Evolutionary conservation across 306 rosid species (phyloP).

Genomic region (Dicorynia guianensis): DNA sequence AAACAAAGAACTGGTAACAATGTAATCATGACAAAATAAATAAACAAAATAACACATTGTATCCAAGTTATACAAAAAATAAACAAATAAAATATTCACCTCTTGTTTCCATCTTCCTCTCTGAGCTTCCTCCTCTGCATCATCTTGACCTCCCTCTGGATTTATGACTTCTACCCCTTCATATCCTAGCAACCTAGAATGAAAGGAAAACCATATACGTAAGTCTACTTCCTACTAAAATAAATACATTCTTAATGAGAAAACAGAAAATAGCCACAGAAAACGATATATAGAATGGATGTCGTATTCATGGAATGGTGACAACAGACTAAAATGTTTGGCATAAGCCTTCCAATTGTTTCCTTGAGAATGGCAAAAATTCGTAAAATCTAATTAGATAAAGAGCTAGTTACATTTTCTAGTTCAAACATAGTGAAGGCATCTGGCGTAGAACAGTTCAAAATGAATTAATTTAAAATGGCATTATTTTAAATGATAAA

Average conservation of each 20-base stretch:
- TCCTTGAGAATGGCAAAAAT: slow-evolving; percentile 3
- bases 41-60: background rate
- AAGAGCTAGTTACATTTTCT: background rate
- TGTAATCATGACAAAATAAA: background rate
- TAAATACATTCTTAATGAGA: slow-evolving; percentile 3
- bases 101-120: slow-evolving; percentile 86
- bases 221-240: slow-evolving; percentile 1
- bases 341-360: slow-evolving; percentile 2
- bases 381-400: background rate
- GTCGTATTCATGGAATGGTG: background rate
- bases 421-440: background rate
- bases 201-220: slow-evolving; percentile 4
- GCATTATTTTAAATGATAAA: background rate
- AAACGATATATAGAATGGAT: background rate
- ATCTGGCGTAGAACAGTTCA: background rate
- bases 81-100: slow-evolving; percentile 43
- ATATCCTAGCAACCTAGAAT: slow-evolving; percentile 51
- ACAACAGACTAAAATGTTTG: background rate
- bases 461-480: background rate
- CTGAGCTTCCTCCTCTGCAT: slow-evolving; percentile 79
- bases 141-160: slow-evolving; percentile 85
- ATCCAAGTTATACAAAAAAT: slow-evolving; percentile 2
- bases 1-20: slow-evolving; percentile 7
- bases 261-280: background rate
- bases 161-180: slow-evolving; percentile 84